A percentile compares a stretch with the other conserved stretches of the same genome.
Evolutionary conservation across 2,329 filamentous ascomycete species (phyloP).

Genomic region (Niveomyces coronatus): DNA sequence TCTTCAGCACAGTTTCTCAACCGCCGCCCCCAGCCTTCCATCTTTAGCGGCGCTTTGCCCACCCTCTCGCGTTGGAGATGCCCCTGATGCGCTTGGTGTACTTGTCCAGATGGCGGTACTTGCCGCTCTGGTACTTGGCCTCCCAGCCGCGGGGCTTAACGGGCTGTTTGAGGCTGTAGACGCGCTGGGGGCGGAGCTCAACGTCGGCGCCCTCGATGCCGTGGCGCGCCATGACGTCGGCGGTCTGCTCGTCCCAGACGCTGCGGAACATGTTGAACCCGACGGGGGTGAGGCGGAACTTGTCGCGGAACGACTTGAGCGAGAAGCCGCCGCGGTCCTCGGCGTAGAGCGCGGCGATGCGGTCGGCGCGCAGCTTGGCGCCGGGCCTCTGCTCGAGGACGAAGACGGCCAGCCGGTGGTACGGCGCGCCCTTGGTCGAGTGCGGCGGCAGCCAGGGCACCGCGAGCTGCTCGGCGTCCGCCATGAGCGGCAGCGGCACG

Average conservation of each 20-base stretch:
- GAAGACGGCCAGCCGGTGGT: conserved; percentile 80
- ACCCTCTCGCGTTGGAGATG: conserved; percentile 31
- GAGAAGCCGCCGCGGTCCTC: conserved; percentile 55
- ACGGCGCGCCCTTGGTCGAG: conserved; percentile 80
- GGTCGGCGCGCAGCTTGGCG: conserved; percentile 41
- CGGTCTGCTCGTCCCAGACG: conserved; percentile 80
- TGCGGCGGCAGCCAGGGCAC: conserved; percentile 77
- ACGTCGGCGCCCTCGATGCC: conserved; percentile 66
- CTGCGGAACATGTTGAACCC: conserved; percentile 83
- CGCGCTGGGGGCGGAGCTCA: conserved; percentile 73
- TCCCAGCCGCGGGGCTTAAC: conserved; percentile 56
- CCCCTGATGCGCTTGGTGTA: conserved; percentile 49
- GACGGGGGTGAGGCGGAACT: conserved; percentile 59
- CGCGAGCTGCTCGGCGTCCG: conserved; percentile 54
- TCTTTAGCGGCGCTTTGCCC: conserved; percentile 29
- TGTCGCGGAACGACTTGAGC: conserved; percentile 63
- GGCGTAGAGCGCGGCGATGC: conserved; percentile 42
- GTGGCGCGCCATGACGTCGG: conserved; percentile 74
- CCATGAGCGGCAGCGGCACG: conserved; percentile 54
- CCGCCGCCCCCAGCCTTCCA: background rate
- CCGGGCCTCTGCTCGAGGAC: conserved; percentile 68
- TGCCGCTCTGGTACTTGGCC: conserved; percentile 52
- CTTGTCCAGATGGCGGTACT: conserved; percentile 56
- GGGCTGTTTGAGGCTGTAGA: conserved; percentile 55
- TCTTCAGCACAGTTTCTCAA: too few species aligned